Percentiles rank a stretch among this genome's conserved stretches.
Conservation (phyloP, 805 yeast genomes). For the Lachancea lanzarotensis region DNA sequence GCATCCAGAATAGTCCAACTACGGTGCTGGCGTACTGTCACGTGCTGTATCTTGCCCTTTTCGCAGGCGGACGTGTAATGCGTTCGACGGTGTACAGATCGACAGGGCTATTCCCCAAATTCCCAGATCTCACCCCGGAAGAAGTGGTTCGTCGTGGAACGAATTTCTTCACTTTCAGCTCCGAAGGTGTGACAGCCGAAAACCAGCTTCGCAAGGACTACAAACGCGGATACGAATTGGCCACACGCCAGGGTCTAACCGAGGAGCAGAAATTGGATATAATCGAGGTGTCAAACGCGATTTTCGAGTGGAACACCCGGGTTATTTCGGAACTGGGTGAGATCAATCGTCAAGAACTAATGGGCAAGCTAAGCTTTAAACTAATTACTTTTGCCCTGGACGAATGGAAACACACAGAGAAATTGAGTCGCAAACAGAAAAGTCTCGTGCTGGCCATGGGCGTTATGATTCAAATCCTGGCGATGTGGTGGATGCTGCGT, state of each 20-base stretch:
- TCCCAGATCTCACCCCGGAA: constrained; percentile 56
- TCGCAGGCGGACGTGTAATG: constrained; percentile 80
- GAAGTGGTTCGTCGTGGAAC: constrained; percentile 60
- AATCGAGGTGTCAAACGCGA: constrained; percentile 58
- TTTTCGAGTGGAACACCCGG: constrained; percentile 55
- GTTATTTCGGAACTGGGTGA: constrained; percentile 62
- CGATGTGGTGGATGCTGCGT: constrained; percentile 11
- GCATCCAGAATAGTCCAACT: constrained; percentile 58
- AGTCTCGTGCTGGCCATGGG: constrained; percentile 10
- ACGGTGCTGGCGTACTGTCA: constrained; percentile 74
- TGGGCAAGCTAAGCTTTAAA: constrained; percentile 49
- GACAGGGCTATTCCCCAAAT: constrained; percentile 68
- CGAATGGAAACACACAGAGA: constrained; percentile 29
- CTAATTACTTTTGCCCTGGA: constrained; percentile 33
- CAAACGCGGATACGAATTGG: constrained; percentile 71
- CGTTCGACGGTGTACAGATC: constrained; percentile 59
- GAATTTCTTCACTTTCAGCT: constrained; percentile 46
- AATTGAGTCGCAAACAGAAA: constrained; percentile 13
- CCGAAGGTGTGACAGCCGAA: constrained; percentile 63
- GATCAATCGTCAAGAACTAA: constrained; percentile 54
- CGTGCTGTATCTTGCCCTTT: constrained; percentile 75
- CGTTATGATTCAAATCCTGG: constrained; percentile 8
- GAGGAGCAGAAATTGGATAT: constrained; percentile 67
- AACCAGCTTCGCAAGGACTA: constrained; percentile 56
- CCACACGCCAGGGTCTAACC: constrained; percentile 61